phyloP scores from a whole-genome alignment of 148 eudicot species.

The Gaultheria prostrata region DNA sequence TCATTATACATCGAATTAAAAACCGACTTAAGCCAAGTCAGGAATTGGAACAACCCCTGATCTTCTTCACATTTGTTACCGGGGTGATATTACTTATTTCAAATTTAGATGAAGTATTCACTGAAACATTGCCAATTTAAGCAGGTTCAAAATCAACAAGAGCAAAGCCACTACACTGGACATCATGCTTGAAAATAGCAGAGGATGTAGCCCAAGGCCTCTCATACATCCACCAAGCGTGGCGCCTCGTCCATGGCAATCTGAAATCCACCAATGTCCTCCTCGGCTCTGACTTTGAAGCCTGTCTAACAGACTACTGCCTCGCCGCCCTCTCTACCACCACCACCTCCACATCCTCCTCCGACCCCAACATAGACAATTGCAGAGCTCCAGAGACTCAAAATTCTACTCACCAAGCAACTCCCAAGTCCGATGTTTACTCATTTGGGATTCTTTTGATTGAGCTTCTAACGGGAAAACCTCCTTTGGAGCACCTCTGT shows the following conservation, averaged over 20 bases:
- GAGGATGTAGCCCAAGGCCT: conserved; percentile 17
- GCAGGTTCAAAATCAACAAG: conserved; percentile 14
- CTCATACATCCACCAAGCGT: conserved; percentile 15
- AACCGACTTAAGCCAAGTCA: no score
- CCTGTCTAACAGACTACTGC: conserved; percentile 13
- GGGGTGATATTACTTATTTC: neutral
- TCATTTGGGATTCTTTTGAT: conserved; percentile 11
- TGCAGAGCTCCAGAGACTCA: conserved; percentile 9
- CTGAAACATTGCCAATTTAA: neutral
- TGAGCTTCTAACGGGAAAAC: conserved; percentile 12
- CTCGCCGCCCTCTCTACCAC: neutral
- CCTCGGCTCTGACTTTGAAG: conserved; percentile 18
- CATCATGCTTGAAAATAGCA: conserved; percentile 9
- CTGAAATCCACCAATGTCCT: conserved; percentile 19
- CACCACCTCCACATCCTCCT: neutral
- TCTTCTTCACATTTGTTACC: no score
- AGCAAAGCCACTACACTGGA: conserved; percentile 15
- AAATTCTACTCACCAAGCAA: neutral
- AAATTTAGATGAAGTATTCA: neutral
- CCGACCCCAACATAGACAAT: neutral
- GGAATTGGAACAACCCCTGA: no score
- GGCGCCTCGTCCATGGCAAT: conserved; percentile 16
- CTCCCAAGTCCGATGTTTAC: conserved; percentile 13
- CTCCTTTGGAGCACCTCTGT: neutral
- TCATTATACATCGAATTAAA: no score